These are phyloP conservation scores for Candida andamanensis DNA, from an alignment of 805 yeast genomes.

Conservation along the genomic window DNA sequence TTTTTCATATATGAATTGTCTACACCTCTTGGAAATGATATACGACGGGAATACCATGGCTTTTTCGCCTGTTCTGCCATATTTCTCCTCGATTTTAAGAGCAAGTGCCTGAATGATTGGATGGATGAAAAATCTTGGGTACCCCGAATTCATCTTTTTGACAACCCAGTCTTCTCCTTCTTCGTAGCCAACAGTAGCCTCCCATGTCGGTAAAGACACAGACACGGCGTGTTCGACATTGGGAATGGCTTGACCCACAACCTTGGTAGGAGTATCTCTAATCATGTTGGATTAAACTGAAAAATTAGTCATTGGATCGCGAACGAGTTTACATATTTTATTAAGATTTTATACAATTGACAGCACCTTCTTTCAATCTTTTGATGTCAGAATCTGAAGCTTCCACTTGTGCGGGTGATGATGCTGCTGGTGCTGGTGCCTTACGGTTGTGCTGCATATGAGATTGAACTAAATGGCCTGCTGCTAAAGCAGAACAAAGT, in stretches of 20 bases:
- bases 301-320: not conserved
- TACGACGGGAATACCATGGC: slow-evolving; percentile 76
- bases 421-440: slow-evolving; percentile 34
- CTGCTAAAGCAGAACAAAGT: slow-evolving; percentile 92
- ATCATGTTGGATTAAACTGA: slow-evolving; percentile 1
- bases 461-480: slow-evolving; percentile 96
- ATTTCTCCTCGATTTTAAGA: slow-evolving; percentile 53
- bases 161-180: slow-evolving; percentile 84
- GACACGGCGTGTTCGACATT: slow-evolving; percentile 91
- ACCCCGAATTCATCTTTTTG: slow-evolving; percentile 74
- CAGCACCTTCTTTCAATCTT: slow-evolving; percentile 55
- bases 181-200: slow-evolving; percentile 86
- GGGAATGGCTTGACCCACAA: slow-evolving; percentile 82
- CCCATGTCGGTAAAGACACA: slow-evolving; percentile 94
- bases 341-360: slow-evolving; percentile 64
- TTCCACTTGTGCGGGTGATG: slow-evolving; percentile 5
- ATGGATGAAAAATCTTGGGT: slow-evolving; percentile 81
- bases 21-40: slow-evolving; percentile 74
- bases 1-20: slow-evolving; percentile 63
- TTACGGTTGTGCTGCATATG: slow-evolving; percentile 95
- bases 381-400: slow-evolving; percentile 7
- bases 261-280: slow-evolving; percentile 29
- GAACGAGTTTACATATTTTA: slow-evolving; percentile 2
- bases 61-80: slow-evolving; percentile 75
- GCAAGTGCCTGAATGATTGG: slow-evolving; percentile 54